Evolutionary conservation across 1,284 basidiomycete genomes (phyloP), one percentile per base, ranked within the genome.

Genomic region (Apiotrichum domesticum): DNA sequence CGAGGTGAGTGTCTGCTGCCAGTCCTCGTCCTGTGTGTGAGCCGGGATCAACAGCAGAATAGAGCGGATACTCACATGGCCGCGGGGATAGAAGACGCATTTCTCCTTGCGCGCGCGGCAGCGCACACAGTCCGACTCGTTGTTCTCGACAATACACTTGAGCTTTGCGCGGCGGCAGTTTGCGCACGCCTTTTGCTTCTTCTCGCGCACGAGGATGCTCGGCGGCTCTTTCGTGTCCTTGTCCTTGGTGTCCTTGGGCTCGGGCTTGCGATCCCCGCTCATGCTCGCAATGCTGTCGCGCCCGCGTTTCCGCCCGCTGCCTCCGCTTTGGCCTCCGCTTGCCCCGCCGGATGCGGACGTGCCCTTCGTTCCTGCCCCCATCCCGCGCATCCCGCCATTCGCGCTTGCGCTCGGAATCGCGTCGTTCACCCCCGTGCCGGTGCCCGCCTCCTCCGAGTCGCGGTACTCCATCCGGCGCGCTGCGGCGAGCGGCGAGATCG

Each of bases 131-230:
- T 67, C 69, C 13, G 65, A 55, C 52, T 66, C 51, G 35, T 64
- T 67, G 15, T 65, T 56, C 37, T 68, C 67, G 33, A 72, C 62
- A 32, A 73, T 70, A 55, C 72, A 74, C 57, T 73, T 74, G 39
- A 74, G 56, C 54, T 74, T 74, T 3, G 71, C 71, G 44, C 65
- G 62, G 44, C 72, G 56, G 48, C 72, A 74, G 55, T 72, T 72
- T 1, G 69, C 60, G 51, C 71, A 74, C 9, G 72, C 72, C 59
- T 70, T 73, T 29, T 65, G 60, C 44, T 62, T 64, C 54, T 64
- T 64, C 54, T 60, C 60, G 49, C 59, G 59, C 13, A 64, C 58
- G 29, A 63, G 58, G 15, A 63, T 59, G 33, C 50, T 51, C 2
- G 56, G 58, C n/a, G 51, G 51, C 10, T 46, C 21, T 10, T 7